A percentile compares a stretch with the other conserved stretches of the same genome.
Evolutionary conservation across 106 monocot species (phyloP).

Genomic region (Phalaenopsis equestris): DNA sequence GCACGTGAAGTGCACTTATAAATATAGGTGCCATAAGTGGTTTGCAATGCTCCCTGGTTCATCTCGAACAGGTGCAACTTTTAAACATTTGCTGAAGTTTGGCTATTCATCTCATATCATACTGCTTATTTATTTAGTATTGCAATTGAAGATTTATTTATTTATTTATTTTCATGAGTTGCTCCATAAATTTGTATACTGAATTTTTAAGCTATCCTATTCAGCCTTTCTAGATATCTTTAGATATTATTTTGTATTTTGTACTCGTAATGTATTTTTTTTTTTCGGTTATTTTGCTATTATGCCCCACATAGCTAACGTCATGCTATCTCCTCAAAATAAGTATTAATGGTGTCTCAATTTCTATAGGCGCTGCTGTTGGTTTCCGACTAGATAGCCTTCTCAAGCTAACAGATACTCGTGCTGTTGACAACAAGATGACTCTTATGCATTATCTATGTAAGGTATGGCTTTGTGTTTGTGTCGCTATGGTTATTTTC

Average conservation of each 20-base stretch:
- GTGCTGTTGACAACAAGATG: constrained; percentile 70
- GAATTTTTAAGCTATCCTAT: background rate
- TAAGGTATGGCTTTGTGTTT: constrained; percentile 37
- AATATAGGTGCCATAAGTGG: too few relatives aligned
- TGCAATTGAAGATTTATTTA: too few relatives aligned
- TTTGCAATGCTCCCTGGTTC: too few relatives aligned
- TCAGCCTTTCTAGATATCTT: background rate
- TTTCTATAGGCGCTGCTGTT: constrained; percentile 47
- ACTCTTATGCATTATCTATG: constrained; percentile 93
- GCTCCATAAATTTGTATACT: background rate
- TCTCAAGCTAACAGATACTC: constrained; percentile 77
- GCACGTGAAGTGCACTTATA: too few relatives aligned
- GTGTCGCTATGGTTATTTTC: too few relatives aligned
- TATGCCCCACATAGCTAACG: background rate
- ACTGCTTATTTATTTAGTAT: too few relatives aligned
- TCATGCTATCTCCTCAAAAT: too few relatives aligned
- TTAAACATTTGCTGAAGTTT: too few relatives aligned
- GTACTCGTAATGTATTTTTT: background rate
- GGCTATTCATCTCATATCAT: too few relatives aligned
- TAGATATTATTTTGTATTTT: background rate
- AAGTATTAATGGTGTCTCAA: background rate
- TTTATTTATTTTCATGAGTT: background rate
- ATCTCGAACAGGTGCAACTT: too few relatives aligned
- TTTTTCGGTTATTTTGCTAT: background rate
- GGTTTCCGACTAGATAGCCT: constrained; percentile 65